A percentile compares a stretch with the other conserved stretches of the same genome.
phyloP scores from a whole-genome alignment of 2,329 filamentous ascomycete genomes.

The Acephala macrosclerotiorum region DNA sequence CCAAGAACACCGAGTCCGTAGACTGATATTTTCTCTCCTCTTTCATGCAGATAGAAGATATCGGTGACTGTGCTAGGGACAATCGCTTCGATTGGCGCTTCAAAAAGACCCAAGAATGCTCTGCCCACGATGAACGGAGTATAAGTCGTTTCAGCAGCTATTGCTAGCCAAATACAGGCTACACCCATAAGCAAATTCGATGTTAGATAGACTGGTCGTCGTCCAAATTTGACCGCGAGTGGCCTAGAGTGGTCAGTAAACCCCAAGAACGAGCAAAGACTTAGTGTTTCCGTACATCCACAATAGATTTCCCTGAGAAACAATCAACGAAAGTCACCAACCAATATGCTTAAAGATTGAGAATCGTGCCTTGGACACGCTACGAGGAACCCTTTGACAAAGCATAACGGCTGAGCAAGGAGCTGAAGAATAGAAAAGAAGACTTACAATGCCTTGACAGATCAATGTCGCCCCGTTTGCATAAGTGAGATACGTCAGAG shows the following conservation, averaged over 20 bases:
- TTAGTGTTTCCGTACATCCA: conserved; percentile 22
- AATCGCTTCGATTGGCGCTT: conserved; percentile 59
- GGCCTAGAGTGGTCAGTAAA: conserved; percentile 24
- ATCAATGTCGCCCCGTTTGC: conserved; percentile 27
- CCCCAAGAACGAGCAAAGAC: background rate
- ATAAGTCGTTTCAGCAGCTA: conserved; percentile 26
- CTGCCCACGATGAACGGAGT: conserved; percentile 28
- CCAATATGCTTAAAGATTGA: background rate
- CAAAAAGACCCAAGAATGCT: conserved; percentile 28
- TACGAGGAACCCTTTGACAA: too few relatives aligned
- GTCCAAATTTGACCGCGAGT: conserved; percentile 30
- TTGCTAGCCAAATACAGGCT: conserved; percentile 29
- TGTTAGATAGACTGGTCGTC: conserved; percentile 28
- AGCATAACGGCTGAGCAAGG: background rate
- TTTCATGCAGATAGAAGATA: conserved; percentile 32
- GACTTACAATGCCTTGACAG: conserved; percentile 23
- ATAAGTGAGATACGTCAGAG: conserved; percentile 18
- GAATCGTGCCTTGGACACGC: background rate
- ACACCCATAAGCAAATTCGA: conserved; percentile 27
- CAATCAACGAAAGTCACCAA: background rate
- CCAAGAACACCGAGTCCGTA: conserved; percentile 37
- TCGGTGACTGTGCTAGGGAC: conserved; percentile 55
- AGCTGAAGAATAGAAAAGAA: background rate
- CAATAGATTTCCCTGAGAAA: conserved; percentile 19
- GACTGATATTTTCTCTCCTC: conserved; percentile 32